Evolutionary conservation across 2,329 filamentous ascomycete genomes (phyloP).

Genomic region (Venturia oleaginea): DNA sequence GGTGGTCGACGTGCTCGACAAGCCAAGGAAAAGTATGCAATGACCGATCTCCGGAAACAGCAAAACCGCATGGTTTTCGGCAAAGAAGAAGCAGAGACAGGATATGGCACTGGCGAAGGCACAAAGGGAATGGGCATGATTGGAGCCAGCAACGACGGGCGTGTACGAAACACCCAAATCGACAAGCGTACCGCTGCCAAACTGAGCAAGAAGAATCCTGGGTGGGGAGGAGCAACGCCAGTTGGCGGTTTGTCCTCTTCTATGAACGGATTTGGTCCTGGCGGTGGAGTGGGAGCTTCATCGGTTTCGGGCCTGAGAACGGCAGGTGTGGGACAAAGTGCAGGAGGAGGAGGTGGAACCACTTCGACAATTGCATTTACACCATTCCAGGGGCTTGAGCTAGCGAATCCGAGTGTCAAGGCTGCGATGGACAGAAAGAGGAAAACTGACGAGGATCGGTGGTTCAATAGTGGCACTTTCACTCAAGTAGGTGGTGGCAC

Average conservation of each 20-base stretch:
- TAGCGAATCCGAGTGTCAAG: constrained; percentile 87
- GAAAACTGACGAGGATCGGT: constrained; percentile 88
- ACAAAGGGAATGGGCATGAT: constrained; percentile 94
- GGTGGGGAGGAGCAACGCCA: constrained; percentile 63
- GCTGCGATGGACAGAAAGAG: constrained; percentile 82
- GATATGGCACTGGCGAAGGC: constrained; percentile 76
- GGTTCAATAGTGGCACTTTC: constrained; percentile 97
- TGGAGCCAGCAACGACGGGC: constrained; percentile 77
- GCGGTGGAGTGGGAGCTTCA: constrained; percentile 40
- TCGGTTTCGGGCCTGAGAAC: constrained; percentile 66
- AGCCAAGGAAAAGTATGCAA: constrained; percentile 91
- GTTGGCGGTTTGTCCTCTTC: constrained; percentile 64
- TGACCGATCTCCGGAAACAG: constrained; percentile 92
- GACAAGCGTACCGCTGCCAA: constrained; percentile 91
- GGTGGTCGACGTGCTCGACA: constrained; percentile 84
- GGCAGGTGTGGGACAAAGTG: constrained; percentile 67
- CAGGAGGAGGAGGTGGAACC: constrained; percentile 52
- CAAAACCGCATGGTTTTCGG: constrained; percentile 96
- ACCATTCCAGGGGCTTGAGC: constrained; percentile 85
- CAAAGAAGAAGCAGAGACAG: constrained; percentile 88
- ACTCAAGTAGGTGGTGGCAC: constrained; percentile 60
- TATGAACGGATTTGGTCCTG: constrained; percentile 66
- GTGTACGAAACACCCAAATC: constrained; percentile 78
- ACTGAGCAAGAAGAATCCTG: constrained; percentile 88
- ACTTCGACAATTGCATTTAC: constrained; percentile 87